Percentiles rank a stretch among this genome's conserved stretches.
These are phyloP conservation scores for Ascochyta koolunga DNA, from an alignment of 2,329 filamentous ascomycete genomes.

Conservation along the genomic window DNA sequence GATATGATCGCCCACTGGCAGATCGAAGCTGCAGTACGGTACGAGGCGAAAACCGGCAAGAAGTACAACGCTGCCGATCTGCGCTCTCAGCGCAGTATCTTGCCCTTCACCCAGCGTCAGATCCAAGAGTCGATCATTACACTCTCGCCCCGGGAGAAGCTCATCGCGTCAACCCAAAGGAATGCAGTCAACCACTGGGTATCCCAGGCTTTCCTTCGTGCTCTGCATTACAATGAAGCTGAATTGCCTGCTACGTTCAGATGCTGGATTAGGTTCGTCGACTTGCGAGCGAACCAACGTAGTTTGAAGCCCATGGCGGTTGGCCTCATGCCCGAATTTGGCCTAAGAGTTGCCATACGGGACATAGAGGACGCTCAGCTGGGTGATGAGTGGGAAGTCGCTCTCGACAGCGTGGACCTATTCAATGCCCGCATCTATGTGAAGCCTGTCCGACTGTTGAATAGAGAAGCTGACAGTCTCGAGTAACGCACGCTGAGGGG, in stretches of 20 bases:
- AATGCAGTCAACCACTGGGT: constrained; percentile 56
- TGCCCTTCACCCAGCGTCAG: constrained; percentile 58
- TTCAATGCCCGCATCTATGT: constrained; percentile 41
- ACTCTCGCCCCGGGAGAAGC: constrained; percentile 51
- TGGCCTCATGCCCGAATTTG: constrained; percentile 28
- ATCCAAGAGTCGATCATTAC: constrained; percentile 58
- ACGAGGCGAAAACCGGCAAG: constrained; percentile 57
- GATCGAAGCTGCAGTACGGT: constrained; percentile 65
- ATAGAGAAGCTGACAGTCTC: constrained; percentile 22
- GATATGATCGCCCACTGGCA: constrained; percentile 70
- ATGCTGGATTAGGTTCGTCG: constrained; percentile 32
- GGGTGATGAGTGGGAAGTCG: constrained; percentile 57
- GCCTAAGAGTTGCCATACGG: constrained; percentile 19
- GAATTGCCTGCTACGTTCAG: constrained; percentile 56
- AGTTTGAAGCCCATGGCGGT: constrained; percentile 5
- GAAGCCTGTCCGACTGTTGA: constrained; percentile 48
- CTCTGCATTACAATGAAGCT: constrained; percentile 61
- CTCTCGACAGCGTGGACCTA: constrained; percentile 45
- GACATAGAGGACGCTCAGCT: constrained; percentile 24
- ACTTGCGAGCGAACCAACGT: constrained; percentile 2
- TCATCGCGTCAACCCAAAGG: constrained; percentile 49
- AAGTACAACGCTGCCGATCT: constrained; percentile 43
- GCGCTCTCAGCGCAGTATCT: constrained; percentile 46
- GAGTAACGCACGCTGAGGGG: neutral
- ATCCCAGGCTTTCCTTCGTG: constrained; percentile 62